Percentiles rank a stretch among this genome's conserved stretches.
Evolutionary conservation across 2,329 filamentous ascomycete genomes (phyloP).

Genomic region (Monilinia vaccinii-corymbosi): DNA sequence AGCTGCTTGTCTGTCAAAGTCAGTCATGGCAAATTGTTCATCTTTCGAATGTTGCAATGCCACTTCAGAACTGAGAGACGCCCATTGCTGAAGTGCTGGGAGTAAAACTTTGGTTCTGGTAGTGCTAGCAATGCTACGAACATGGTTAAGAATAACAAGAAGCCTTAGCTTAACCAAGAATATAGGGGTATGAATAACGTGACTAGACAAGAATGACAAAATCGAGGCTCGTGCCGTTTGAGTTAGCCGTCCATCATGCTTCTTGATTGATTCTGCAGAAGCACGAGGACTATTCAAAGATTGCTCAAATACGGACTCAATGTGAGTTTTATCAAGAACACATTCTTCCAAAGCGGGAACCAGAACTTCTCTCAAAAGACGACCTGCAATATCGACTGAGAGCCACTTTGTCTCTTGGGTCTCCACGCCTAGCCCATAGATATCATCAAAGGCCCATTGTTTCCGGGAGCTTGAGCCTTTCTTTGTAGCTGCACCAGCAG

Average conservation of each 20-base stretch:
- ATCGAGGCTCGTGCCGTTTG: conserved; percentile 56
- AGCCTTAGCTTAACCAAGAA: conserved; percentile 61
- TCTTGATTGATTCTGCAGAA: conserved; percentile 33
- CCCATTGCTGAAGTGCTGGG: conserved; percentile 66
- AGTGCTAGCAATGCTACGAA: conserved; percentile 61
- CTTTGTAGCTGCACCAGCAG: conserved; percentile 31
- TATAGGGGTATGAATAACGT: conserved; percentile 60
- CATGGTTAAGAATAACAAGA: conserved; percentile 60
- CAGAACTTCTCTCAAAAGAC: conserved; percentile 57
- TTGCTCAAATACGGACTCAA: conserved; percentile 54
- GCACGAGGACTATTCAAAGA: conserved; percentile 45
- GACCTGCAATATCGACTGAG: conserved; percentile 45
- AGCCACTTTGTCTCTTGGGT: conserved; percentile 47
- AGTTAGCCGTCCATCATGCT: conserved; percentile 39
- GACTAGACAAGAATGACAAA: conserved; percentile 63
- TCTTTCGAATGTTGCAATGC: conserved; percentile 40
- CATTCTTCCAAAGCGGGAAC: conserved; percentile 76
- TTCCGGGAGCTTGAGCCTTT: conserved; percentile 32
- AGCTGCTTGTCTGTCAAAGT: conserved; percentile 45
- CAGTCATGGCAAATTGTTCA: conserved; percentile 38
- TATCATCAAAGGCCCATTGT: conserved; percentile 49
- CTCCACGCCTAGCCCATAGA: conserved; percentile 53
- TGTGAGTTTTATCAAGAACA: conserved; percentile 65
- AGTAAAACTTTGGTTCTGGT: conserved; percentile 67
- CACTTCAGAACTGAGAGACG: conserved; percentile 42